These are phyloP conservation scores for Phytophthora citrophthora DNA, from an alignment of 352 stramenopile genomes.

Conservation along the genomic window DNA sequence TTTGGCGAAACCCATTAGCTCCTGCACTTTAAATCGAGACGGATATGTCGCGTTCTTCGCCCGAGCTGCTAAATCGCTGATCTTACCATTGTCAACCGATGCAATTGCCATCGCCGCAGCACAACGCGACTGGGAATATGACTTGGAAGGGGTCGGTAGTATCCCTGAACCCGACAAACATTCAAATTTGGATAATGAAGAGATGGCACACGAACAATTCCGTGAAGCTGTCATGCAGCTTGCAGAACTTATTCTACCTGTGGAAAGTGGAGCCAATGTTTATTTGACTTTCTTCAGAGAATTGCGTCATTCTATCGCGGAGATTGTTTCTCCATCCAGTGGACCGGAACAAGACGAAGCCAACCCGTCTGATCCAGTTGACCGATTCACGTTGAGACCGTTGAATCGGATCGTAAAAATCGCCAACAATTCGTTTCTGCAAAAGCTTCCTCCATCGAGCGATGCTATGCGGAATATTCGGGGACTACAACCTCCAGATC, in stretches of 20 bases:
- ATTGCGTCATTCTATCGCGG: conserved; percentile 58
- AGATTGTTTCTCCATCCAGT: conserved; percentile 18
- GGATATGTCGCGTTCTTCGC: conserved; percentile 73
- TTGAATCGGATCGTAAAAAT: conserved; percentile 62
- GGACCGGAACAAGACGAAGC: conserved; percentile 23
- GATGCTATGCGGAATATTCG: conserved; percentile 57
- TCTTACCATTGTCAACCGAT: conserved; percentile 48
- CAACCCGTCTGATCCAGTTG: conserved; percentile 8
- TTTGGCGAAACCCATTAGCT: conserved; percentile 50
- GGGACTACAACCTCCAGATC: conserved; percentile 52
- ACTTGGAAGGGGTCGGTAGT: conserved; percentile 38
- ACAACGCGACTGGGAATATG: conserved; percentile 75
- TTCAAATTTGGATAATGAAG: conserved; percentile 11
- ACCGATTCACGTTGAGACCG: conserved; percentile 37
- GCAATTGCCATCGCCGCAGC: conserved; percentile 46
- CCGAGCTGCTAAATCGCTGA: conserved; percentile 59
- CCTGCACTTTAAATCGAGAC: conserved; percentile 25
- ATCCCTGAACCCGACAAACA: conserved; percentile 3
- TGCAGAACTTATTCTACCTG: conserved; percentile 64
- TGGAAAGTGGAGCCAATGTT: conserved; percentile 55
- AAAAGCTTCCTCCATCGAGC: conserved; percentile 53
- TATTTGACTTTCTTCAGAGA: conserved; percentile 62
- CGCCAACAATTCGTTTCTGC: conserved; percentile 50
- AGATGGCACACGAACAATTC: conserved; percentile 56
- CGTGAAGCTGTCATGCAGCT: conserved; percentile 65